Evolutionary conservation across 176 grass and related monocot species (phyloP).

Genomic region (Triticum timopheevii): DNA sequence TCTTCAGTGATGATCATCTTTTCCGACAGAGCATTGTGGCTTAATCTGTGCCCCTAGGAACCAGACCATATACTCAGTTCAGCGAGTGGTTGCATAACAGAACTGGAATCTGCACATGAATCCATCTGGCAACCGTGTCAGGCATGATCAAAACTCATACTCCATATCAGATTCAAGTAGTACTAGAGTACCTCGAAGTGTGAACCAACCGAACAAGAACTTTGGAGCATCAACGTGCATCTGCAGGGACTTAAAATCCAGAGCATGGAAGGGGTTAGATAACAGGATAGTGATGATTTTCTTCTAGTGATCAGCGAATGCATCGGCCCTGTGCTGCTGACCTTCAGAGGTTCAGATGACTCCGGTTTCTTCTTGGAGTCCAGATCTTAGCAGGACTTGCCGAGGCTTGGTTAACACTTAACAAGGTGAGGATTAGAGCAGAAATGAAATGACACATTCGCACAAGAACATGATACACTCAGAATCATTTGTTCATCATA

Average conservation of each 20-base stretch:
- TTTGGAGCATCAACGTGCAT: constrained; percentile 75
- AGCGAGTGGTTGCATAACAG: background rate
- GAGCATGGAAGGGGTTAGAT: constrained; percentile 62
- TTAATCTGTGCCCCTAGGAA: background rate
- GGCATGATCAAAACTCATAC: constrained; percentile 13
- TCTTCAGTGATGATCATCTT: background rate
- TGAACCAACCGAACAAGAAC: constrained; percentile 27
- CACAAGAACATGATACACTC: background rate
- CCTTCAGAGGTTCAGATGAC: constrained; percentile 21
- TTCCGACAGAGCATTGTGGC: background rate
- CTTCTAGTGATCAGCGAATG: constrained; percentile 23
- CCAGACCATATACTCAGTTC: background rate
- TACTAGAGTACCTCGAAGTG: constrained; percentile 26
- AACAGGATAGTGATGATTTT: constrained; percentile 60
- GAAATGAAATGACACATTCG: background rate
- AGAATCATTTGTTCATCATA: background rate
- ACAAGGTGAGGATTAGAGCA: background rate
- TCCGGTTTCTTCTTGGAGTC: constrained; percentile 37
- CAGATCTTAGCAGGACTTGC: constrained; percentile 56
- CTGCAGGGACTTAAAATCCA: constrained; percentile 66
- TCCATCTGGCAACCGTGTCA: constrained; percentile 11
- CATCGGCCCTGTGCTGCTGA: background rate
- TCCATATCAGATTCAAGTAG: constrained; percentile 25
- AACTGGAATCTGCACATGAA: background rate
- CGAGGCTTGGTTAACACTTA: constrained; percentile 21